Conservation (phyloP, 176 grass and related monocot genomes). For the Cymbopogon citratus region DNA sequence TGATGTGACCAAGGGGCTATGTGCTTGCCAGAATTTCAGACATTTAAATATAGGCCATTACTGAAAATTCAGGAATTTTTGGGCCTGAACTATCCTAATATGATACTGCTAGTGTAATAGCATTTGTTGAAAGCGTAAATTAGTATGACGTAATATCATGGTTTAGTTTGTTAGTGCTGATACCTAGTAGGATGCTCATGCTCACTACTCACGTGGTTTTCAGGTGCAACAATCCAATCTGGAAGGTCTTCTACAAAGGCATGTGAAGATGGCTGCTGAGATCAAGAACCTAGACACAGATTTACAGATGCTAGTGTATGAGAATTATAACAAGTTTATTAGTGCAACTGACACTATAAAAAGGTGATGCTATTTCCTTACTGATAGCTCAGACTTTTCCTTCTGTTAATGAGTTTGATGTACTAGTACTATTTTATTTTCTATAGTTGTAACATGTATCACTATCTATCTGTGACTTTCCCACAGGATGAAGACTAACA, state of each 20-base stretch:
- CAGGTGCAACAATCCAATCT: conserved; percentile 93
- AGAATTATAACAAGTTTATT: conserved; percentile 99
- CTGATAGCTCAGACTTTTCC: neutral
- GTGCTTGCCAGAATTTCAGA: neutral
- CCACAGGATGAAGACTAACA: conserved; percentile 95
- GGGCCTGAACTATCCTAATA: neutral
- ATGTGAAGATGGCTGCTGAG: conserved; percentile 98
- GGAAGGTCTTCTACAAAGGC: conserved; percentile 84
- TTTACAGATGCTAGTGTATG: conserved; percentile 97
- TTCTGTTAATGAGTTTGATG: conserved; percentile 24
- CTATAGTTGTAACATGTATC: conserved; percentile 15
- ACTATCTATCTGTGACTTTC: conserved; percentile 13
- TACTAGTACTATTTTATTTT: conserved; percentile 14
- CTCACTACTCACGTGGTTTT: neutral
- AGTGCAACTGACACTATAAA: conserved; percentile 97
- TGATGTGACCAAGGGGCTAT: neutral
- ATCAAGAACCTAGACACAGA: conserved; percentile 99
- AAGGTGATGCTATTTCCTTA: conserved; percentile 48
- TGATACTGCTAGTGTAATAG: neutral
- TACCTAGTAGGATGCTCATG: conserved; percentile 5
- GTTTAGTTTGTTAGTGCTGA: conserved; percentile 3
- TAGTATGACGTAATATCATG: neutral
- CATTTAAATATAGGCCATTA: neutral
- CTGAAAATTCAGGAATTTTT: neutral
- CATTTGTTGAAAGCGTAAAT: neutral